phyloP scores from a whole-genome alignment of 352 stramenopile species.

The Pythium diclinum region DNA sequence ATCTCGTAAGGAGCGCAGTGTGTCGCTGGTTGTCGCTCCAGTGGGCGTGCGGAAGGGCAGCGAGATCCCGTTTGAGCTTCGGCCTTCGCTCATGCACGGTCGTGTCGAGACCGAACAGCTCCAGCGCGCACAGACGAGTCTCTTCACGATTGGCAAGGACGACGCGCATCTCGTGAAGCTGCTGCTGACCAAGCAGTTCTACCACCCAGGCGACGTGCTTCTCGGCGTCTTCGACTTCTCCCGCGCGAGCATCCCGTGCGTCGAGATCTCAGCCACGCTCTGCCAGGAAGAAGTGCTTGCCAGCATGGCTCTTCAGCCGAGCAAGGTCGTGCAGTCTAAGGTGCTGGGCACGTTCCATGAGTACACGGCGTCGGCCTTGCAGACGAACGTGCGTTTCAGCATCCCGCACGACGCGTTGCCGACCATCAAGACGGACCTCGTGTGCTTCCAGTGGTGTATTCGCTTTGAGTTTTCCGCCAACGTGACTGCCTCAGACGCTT shows the following conservation, averaged over 20 bases:
- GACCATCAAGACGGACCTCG: conserved; percentile 56
- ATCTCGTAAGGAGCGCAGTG: conserved; percentile 29
- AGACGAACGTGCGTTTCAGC: conserved; percentile 55
- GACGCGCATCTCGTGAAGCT: conserved; percentile 57
- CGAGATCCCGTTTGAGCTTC: conserved; percentile 65
- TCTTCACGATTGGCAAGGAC: conserved; percentile 73
- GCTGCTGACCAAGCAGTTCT: conserved; percentile 60
- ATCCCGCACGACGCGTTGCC: conserved; percentile 57
- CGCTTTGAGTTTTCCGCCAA: conserved; percentile 59
- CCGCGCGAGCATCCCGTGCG: conserved; percentile 48
- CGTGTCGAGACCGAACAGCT: conserved; percentile 58
- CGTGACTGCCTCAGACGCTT: conserved; percentile 12
- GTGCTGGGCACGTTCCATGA: conserved; percentile 45
- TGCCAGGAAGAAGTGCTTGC: conserved; percentile 52
- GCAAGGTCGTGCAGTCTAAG: conserved; percentile 53
- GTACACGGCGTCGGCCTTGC: conserved; percentile 39
- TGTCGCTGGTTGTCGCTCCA: conserved; percentile 32
- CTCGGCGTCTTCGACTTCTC: conserved; percentile 63
- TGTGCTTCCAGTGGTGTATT: conserved; percentile 57
- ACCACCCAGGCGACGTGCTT: conserved; percentile 56
- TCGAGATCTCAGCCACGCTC: conserved; percentile 44
- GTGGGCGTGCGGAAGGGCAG: conserved; percentile 56
- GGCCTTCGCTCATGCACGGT: conserved; percentile 60
- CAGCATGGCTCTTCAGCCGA: conserved; percentile 50
- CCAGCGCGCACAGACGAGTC: conserved; percentile 55